phyloP scores from a whole-genome alignment of 805 yeast species.

The Priceomyces medius region DNA sequence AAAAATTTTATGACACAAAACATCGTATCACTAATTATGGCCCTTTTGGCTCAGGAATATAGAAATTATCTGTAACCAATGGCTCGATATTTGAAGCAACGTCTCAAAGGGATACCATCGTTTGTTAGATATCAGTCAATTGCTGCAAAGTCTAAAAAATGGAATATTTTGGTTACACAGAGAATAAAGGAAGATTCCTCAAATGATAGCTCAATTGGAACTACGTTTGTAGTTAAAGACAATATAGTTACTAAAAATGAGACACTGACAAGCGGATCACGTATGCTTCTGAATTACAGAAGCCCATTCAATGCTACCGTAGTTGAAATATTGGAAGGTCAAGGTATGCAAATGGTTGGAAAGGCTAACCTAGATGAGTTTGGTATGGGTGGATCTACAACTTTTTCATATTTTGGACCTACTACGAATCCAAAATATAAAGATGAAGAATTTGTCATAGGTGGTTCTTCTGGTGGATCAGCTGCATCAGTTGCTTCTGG shows the following conservation, averaged over 20 bases:
- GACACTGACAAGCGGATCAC: slow-evolving; percentile 80
- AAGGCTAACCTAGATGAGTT: slow-evolving; percentile 94
- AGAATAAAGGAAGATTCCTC: neutral
- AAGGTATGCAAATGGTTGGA: slow-evolving; percentile 61
- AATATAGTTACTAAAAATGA: slow-evolving; percentile 63
- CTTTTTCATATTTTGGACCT: slow-evolving; percentile 56
- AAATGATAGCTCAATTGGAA: slow-evolving; percentile 3
- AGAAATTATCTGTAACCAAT: neutral
- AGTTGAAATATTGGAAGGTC: slow-evolving; percentile 47
- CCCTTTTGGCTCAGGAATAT: neutral
- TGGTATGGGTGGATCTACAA: slow-evolving; percentile 88
- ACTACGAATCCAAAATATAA: slow-evolving; percentile 50
- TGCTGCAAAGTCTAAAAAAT: slow-evolving; percentile 4
- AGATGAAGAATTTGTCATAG: slow-evolving; percentile 44
- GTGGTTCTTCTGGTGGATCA: slow-evolving; percentile 96
- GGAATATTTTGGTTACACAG: slow-evolving; percentile 13
- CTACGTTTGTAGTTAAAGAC: slow-evolving; percentile 53
- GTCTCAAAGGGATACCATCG: neutral
- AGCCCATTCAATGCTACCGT: slow-evolving; percentile 87
- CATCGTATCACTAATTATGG: too few relatives aligned
- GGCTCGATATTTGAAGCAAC: neutral
- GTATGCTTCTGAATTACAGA: slow-evolving; percentile 52
- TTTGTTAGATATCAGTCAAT: neutral
- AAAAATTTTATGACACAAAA: slow-evolving; percentile 2
- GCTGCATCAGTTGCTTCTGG: slow-evolving; percentile 87